phyloP scores from a whole-genome alignment of 208 protist species.

The Trypanosoma platydactyli region DNA sequence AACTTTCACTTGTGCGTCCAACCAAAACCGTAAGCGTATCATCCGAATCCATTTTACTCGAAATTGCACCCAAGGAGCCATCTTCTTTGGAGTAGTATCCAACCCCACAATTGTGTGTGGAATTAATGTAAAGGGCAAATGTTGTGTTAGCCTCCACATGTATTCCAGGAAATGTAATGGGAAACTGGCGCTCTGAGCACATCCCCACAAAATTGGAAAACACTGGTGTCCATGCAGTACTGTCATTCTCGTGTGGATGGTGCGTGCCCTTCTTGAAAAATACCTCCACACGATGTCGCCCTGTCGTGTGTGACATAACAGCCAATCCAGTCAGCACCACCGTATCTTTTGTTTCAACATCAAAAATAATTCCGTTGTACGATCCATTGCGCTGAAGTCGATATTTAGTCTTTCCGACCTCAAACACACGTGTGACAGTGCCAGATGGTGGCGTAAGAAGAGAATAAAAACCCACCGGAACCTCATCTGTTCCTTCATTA shows the following conservation, averaged over 20 bases:
- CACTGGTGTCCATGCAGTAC: conserved; percentile 62
- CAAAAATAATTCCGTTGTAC: conserved; percentile 92
- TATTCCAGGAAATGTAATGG: conserved; percentile 58
- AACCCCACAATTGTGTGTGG: conserved; percentile 87
- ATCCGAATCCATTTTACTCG: conserved; percentile 77
- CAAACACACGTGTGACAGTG: conserved; percentile 70
- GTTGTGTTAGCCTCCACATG: conserved; percentile 58
- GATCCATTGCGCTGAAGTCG: conserved; percentile 62
- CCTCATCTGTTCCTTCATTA: conserved; percentile 62
- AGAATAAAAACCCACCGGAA: conserved; percentile 49
- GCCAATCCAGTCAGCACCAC: conserved; percentile 75
- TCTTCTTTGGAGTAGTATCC: conserved; percentile 86
- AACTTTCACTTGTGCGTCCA: conserved; percentile 77
- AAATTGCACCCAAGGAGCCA: conserved; percentile 71
- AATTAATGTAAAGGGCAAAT: conserved; percentile 90
- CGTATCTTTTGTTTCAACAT: conserved; percentile 67
- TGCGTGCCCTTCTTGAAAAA: conserved; percentile 86
- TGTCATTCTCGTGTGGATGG: conserved; percentile 56
- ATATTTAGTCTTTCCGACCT: conserved; percentile 82
- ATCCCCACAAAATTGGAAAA: conserved; percentile 82
- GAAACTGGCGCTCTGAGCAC: conserved; percentile 57
- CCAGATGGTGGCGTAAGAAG: conserved; percentile 60
- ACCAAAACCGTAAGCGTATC: conserved; percentile 73
- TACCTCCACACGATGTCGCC: conserved; percentile 76
- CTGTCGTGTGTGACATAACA: conserved; percentile 66